Conservation (phyloP, 2,329 filamentous ascomycete genomes). For the Gnomoniopsis sp. region DNA sequence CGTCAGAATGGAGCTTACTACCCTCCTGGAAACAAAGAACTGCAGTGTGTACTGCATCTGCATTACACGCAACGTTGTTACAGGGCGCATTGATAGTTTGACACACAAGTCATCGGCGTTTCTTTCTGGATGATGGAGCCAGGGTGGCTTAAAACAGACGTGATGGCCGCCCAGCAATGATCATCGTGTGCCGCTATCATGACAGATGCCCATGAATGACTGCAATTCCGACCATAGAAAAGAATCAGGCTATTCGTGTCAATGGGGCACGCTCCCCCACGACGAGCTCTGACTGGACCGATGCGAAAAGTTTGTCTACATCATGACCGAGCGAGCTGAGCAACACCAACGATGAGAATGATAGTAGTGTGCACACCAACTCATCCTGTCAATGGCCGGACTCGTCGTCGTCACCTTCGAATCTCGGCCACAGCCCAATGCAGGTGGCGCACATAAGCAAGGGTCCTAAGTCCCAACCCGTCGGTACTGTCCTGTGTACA, state of each 20-base stretch:
- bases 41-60: background rate
- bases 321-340: background rate
- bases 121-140: background rate
- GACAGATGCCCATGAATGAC: background rate
- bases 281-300: conserved; percentile 2
- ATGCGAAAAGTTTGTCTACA: background rate
- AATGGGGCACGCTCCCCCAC: background rate
- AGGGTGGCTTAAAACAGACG: background rate
- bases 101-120: background rate
- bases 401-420: too few relatives aligned
- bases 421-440: too few relatives aligned
- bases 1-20: too few relatives aligned
- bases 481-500: background rate
- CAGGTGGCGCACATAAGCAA: background rate
- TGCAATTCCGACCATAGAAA: background rate
- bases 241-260: conserved; percentile 1
- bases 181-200: background rate
- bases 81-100: too few relatives aligned
- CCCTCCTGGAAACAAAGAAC: too few relatives aligned
- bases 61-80: background rate
- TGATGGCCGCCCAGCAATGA: background rate
- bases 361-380: too few relatives aligned
- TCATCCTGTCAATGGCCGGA: too few relatives aligned
- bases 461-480: background rate
- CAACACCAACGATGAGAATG: too few relatives aligned